phyloP scores from a whole-genome alignment of 2,329 filamentous ascomycete genomes.

The Phyllosticta citribraziliensis region DNA sequence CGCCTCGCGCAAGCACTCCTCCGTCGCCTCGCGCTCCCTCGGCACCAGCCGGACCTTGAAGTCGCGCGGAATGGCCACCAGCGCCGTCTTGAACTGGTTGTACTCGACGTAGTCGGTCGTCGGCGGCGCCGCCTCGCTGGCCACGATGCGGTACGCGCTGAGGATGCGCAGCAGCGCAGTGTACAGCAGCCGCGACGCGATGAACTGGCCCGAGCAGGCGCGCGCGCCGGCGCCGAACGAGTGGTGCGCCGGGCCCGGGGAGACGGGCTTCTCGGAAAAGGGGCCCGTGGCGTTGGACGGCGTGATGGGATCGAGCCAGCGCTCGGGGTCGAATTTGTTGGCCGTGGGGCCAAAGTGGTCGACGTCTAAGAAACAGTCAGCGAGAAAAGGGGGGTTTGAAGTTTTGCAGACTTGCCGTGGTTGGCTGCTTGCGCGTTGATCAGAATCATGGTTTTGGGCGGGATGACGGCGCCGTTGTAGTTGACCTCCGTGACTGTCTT shows the following conservation, averaged over 20 bases:
- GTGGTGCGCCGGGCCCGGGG: conserved; percentile 27
- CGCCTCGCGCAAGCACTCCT: conserved; percentile 34
- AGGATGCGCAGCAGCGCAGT: conserved; percentile 40
- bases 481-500: conserved; percentile 42
- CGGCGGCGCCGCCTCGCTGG: conserved; percentile 40
- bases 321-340: conserved; percentile 39
- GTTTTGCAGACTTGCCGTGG: conserved; percentile 30
- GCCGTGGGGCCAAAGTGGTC: conserved; percentile 41
- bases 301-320: conserved; percentile 34
- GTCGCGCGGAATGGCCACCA: conserved; percentile 50
- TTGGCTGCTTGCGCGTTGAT: conserved; percentile 48
- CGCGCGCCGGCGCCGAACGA: conserved; percentile 44
- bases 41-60: conserved; percentile 50
- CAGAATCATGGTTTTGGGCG: conserved; percentile 44
- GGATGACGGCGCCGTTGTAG: conserved; percentile 44
- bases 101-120: conserved; percentile 55
- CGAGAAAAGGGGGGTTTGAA: neutral
- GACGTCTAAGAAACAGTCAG: conserved; percentile 25
- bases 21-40: conserved; percentile 32
- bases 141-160: conserved; percentile 41
- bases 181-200: conserved; percentile 42
- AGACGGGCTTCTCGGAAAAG: conserved; percentile 22
- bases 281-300: conserved; percentile 13
- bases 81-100: conserved; percentile 49
- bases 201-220: conserved; percentile 43